Evolutionary conservation across 257 asterid species (phyloP).

Genomic region (Gynochthodes officinalis): DNA sequence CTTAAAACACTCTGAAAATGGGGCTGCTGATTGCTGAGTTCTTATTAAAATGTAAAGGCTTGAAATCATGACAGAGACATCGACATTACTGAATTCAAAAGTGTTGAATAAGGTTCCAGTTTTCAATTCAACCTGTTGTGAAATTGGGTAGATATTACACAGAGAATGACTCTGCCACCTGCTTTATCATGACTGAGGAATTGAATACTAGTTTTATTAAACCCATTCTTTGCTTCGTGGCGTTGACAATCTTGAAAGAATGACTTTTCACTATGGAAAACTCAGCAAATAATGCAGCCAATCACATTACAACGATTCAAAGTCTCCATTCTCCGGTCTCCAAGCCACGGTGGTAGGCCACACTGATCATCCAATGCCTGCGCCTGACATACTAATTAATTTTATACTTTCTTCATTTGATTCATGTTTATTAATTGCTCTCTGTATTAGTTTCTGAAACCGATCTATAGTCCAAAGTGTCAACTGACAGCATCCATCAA

Average conservation of each 20-base stretch:
- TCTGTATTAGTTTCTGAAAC: neutral
- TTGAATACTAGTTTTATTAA: too few species aligned
- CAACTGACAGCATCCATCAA: neutral
- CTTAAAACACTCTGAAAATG: neutral
- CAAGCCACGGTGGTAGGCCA: neutral
- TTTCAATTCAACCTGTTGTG: too few species aligned
- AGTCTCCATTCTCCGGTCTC: neutral
- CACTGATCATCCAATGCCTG: neutral
- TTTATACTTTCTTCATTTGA: too few species aligned
- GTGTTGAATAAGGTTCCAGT: neutral
- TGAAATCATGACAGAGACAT: neutral
- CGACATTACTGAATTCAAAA: neutral
- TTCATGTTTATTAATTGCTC: neutral
- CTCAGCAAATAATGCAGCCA: neutral
- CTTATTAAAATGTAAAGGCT: neutral
- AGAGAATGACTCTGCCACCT: too few species aligned
- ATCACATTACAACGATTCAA: conserved; percentile 1
- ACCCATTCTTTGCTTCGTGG: too few species aligned
- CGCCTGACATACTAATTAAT: neutral
- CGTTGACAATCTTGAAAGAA: too few species aligned
- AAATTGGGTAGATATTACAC: neutral
- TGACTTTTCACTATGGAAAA: neutral
- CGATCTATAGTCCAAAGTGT: neutral
- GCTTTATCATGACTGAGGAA: too few species aligned
- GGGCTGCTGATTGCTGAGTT: neutral